Evolutionary conservation across 2,329 filamentous ascomycete genomes (phyloP), one percentile per base, ranked within the genome.

Genomic region (Colletotrichum trifolii): DNA sequence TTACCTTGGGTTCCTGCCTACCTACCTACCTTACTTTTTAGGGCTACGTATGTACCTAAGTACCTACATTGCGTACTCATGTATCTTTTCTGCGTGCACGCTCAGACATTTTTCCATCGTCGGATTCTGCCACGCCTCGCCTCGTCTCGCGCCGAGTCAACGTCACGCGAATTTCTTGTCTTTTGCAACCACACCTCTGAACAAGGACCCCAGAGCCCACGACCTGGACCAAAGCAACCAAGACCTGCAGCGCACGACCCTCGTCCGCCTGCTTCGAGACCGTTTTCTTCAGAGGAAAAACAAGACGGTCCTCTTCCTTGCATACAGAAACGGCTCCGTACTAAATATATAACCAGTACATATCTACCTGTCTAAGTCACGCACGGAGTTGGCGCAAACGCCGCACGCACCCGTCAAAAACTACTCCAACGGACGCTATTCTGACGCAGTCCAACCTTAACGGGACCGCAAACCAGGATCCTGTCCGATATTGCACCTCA

Each of bases 391-490:
- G 25, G 25, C 25, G 25, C 25, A n/a, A 49, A 15, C 48, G 13
- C 39, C 57, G 40, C 46, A 34, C 46, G 39, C 34, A 50, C 38
- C 34, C 56, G 43, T 10, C 43, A 34, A 15, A 50, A 25, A 11
- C 17, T 10, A 17, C 46, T 12, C 8, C 36, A 43, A 39, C 60
- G 47, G 60, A 39, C 60, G 55, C 55, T 54, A 54, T 48, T 49
- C 50, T 40, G 50, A 62, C 46, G 49, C 33, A 43, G 36, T 17
- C 50, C 50, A 65, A 65, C 57, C 58, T 65, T 65, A 65, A 65
- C 46, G 40, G 52, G 36, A 65, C 52, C 50, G 46, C 59, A 62
- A 46, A 53, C 58, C 46, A 62, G 62, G 58, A 46, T 52, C 62
- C 62, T 39, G 42, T 40, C 12, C 47, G 54, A 45, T 13, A 40